Conservation (phyloP, 169 alveolate species). For the Cryptosporidium sp. region DNA sequence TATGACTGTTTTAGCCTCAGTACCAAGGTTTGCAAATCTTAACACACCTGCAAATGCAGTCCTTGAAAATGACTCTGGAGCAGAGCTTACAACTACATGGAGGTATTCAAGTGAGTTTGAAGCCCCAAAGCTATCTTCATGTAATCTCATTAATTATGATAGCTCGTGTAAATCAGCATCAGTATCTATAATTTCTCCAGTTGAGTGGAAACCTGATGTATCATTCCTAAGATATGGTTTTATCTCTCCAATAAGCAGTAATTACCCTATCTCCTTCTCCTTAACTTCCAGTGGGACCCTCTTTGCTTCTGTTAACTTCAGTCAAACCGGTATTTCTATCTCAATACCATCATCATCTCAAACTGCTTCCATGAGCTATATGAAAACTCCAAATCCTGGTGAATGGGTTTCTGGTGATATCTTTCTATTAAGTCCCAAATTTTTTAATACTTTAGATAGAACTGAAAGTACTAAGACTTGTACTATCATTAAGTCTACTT, state of each 20-base stretch:
- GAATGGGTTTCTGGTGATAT: slow-evolving; percentile 69
- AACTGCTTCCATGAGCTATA: slow-evolving; percentile 18
- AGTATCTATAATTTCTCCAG: slow-evolving; percentile 2
- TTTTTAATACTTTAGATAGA: neutral
- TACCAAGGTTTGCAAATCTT: slow-evolving; percentile 32
- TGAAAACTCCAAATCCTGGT: slow-evolving; percentile 12
- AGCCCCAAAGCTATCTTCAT: slow-evolving; percentile 14
- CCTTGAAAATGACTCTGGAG: slow-evolving; percentile 33
- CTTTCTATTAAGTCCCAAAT: slow-evolving; percentile 33
- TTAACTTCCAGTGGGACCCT: slow-evolving; percentile 14
- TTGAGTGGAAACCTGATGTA: slow-evolving; percentile 7
- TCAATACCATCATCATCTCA: slow-evolving; percentile 11
- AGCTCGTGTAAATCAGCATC: slow-evolving; percentile 50
- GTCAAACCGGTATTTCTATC: slow-evolving; percentile 38
- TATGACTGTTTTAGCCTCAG: slow-evolving; percentile 34
- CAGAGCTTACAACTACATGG: slow-evolving; percentile 58
- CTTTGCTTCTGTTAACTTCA: slow-evolving; percentile 25
- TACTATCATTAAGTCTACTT: slow-evolving; percentile 15
- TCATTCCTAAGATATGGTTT: slow-evolving; percentile 69
- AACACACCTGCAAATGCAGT: slow-evolving; percentile 21
- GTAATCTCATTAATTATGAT: slow-evolving; percentile 1
- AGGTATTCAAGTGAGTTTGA: slow-evolving; percentile 31
- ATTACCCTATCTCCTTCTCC: slow-evolving; percentile 46
- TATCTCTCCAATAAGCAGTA: slow-evolving; percentile 21
- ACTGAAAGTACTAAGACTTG: slow-evolving; percentile 9